phyloP scores from a whole-genome alignment of 371 early-diverging fungal genomes.

The Mortierella sp. region DNA sequence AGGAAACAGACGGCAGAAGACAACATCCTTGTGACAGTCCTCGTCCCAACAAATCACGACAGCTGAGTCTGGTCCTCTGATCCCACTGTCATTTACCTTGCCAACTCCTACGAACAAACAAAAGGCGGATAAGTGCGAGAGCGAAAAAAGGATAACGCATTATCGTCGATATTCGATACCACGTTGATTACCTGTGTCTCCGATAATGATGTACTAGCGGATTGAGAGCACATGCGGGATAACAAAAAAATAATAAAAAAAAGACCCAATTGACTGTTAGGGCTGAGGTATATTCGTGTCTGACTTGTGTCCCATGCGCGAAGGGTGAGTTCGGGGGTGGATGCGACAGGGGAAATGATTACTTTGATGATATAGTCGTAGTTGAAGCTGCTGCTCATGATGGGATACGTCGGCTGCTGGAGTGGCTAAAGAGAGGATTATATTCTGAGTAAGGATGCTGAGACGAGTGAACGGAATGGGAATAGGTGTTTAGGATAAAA shows the following conservation, averaged over 20 bases:
- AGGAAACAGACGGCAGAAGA: neutral
- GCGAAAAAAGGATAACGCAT: neutral
- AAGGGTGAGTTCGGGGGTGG: no score
- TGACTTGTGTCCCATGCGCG: neutral
- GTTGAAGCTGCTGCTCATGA: conserved; percentile 59
- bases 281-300: neutral
- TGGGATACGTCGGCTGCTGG: conserved; percentile 1
- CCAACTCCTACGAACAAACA: conserved; percentile 68
- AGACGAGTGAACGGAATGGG: neutral
- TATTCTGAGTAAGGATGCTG: neutral
- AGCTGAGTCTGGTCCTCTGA: neutral
- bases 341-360: no score
- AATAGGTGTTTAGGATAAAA: neutral
- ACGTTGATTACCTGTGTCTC: conserved; percentile 75
- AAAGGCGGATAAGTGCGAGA: neutral
- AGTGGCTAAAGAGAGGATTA: neutral
- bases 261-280: conserved; percentile 4
- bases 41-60: neutral
- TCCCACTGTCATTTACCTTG: conserved; percentile 61
- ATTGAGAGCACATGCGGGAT: neutral
- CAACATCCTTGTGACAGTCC: neutral
- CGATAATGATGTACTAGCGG: conserved; percentile 81
- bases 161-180: neutral
- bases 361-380: conserved; percentile 71
- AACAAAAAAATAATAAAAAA: conserved; percentile 10